These are phyloP conservation scores for Saposhnikovia divaricata DNA, from an alignment of 129 eudicot genomes.

Conservation along the genomic window DNA sequence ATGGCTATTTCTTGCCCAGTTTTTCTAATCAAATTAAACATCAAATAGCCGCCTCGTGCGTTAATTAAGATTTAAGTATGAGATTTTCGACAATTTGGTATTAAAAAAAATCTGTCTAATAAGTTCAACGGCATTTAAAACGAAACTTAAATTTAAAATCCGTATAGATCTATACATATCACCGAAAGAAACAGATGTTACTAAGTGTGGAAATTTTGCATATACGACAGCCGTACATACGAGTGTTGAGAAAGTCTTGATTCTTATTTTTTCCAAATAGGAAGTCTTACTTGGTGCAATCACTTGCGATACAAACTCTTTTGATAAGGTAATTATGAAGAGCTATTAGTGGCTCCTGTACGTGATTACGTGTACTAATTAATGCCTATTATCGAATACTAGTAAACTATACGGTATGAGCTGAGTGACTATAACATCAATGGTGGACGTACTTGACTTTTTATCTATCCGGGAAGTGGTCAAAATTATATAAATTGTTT, in stretches of 20 bases:
- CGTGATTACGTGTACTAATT: background rate
- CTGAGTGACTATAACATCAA: background rate
- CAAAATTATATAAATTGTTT: background rate
- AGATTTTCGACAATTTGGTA: background rate
- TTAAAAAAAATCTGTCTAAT: too few relatives aligned
- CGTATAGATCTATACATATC: background rate
- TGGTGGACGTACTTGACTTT: background rate
- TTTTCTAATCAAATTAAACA: too few relatives aligned
- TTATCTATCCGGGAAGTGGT: background rate
- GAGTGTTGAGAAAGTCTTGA: background rate
- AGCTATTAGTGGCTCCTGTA: background rate
- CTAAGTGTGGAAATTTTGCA: background rate
- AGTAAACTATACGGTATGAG: too few relatives aligned
- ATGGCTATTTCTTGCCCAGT: background rate
- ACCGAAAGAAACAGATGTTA: background rate
- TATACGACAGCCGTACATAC: background rate
- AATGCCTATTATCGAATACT: too few relatives aligned
- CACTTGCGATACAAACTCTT: background rate
- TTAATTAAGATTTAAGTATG: too few relatives aligned
- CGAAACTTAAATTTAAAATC: too few relatives aligned
- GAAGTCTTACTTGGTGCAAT: background rate
- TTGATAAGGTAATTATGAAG: background rate
- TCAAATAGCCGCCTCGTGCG: background rate
- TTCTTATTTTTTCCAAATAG: too few relatives aligned
- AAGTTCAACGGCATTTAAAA: too few relatives aligned